Evolutionary conservation across 495 filamentous ascomycete genomes (phyloP).

Genomic region (Endocarpon pusillum): DNA sequence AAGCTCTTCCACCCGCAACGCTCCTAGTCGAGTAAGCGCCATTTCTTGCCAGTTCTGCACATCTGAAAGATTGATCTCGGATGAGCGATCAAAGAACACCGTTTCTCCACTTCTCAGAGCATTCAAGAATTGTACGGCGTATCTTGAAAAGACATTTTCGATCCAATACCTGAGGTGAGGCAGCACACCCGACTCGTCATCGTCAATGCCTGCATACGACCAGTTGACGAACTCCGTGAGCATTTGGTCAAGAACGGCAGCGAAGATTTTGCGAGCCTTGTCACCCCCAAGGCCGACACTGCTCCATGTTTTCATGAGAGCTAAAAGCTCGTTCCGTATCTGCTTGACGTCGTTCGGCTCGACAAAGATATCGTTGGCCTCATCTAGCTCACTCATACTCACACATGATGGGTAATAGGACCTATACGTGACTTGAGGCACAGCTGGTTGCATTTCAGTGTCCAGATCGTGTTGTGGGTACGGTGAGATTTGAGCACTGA

Average conservation of each 20-base stretch:
- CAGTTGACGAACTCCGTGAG: constrained; percentile 48
- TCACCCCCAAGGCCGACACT: constrained; percentile 60
- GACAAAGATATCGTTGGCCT: constrained; percentile 8
- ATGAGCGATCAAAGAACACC: constrained; percentile 8
- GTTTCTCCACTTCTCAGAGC: constrained; percentile 21
- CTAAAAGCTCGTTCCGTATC: constrained; percentile 35
- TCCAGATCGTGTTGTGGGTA: constrained; percentile 4
- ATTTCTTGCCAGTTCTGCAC: constrained; percentile 70
- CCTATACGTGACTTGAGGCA: background rate
- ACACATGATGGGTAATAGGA: background rate
- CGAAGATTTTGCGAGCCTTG: constrained; percentile 58
- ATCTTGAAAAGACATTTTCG: constrained; percentile 48
- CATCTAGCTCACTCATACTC: constrained; percentile 6
- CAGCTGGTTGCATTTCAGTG: background rate
- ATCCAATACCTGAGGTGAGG: constrained; percentile 49
- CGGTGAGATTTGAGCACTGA: background rate
- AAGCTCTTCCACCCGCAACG: constrained; percentile 60
- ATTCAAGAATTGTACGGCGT: constrained; percentile 46
- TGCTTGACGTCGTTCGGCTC: constrained; percentile 19
- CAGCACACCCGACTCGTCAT: constrained; percentile 34
- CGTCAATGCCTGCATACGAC: constrained; percentile 44
- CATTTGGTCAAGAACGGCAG: constrained; percentile 51
- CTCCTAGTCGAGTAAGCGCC: constrained; percentile 58
- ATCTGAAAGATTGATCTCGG: constrained; percentile 36
- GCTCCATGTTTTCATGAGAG: constrained; percentile 42